Evolutionary conservation across 768 basidiomycete genomes (phyloP).

Genomic region (Gyrodon lividus): DNA sequence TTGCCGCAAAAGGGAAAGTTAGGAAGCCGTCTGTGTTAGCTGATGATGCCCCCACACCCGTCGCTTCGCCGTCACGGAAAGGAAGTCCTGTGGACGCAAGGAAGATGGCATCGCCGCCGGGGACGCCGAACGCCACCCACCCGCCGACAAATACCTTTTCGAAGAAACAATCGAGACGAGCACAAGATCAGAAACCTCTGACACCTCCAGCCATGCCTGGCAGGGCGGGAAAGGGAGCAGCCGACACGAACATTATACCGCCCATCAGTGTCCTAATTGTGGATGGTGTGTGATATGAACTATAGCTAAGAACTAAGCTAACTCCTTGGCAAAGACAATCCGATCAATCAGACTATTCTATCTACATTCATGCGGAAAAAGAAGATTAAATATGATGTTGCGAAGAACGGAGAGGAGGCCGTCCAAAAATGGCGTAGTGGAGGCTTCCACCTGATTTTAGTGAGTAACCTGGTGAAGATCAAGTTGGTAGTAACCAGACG

Average conservation of each 20-base stretch:
- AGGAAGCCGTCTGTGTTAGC: slow-evolving; percentile 32
- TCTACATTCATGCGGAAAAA: slow-evolving; percentile 97
- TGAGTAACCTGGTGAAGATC: slow-evolving; percentile 38
- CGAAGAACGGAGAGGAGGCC: slow-evolving; percentile 93
- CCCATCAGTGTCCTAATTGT: slow-evolving; percentile 98
- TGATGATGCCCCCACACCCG: slow-evolving; percentile 21
- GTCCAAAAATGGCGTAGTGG: slow-evolving; percentile 94
- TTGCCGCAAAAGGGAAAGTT: slow-evolving; percentile 21
- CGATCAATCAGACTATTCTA: slow-evolving; percentile 96
- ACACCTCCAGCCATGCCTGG: slow-evolving; percentile 29
- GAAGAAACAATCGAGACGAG: slow-evolving; percentile 34
- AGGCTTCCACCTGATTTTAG: slow-evolving; percentile 92
- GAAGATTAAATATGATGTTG: slow-evolving; percentile 91
- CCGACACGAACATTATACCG: slow-evolving; percentile 79
- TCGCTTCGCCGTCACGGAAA: slow-evolving; percentile 23
- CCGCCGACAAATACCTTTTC: slow-evolving; percentile 20
- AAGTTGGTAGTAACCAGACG: slow-evolving; percentile 11
- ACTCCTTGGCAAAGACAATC: slow-evolving; percentile 70
- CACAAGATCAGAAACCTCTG: slow-evolving; percentile 28
- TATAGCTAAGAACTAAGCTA: slow-evolving; percentile 9
- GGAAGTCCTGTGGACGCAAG: slow-evolving; percentile 27
- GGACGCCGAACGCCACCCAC: slow-evolving; percentile 29
- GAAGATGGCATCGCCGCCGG: slow-evolving; percentile 35
- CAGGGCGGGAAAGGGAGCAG: slow-evolving; percentile 51
- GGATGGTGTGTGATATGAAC: slow-evolving; percentile 63